Conservation (phyloP, 257 asterid genomes). For the Jasminum sambac region DNA sequence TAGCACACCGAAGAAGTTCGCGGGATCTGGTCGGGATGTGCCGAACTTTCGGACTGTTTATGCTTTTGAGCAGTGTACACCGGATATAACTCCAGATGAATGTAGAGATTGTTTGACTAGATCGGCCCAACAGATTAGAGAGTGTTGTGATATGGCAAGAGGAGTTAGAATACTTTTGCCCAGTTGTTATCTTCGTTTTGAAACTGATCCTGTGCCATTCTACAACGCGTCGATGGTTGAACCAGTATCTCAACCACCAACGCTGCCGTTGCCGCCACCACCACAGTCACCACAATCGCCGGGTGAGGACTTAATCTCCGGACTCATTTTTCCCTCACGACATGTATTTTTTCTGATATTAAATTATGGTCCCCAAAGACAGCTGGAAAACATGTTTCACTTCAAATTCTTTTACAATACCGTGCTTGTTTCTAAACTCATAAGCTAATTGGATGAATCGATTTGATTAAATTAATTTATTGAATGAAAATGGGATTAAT, state of each 20-base stretch:
- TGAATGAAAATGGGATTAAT: not conserved
- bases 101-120: conserved; percentile 24
- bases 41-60: not conserved
- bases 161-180: conserved; percentile 21
- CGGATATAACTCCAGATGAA: conserved; percentile 23
- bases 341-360: no score
- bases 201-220: conserved; percentile 8
- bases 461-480: no score
- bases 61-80: conserved; percentile 32
- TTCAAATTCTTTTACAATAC: no score
- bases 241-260: conserved; percentile 9
- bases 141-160: not conserved
- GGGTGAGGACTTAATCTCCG: no score
- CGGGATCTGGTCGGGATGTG: conserved; percentile 1
- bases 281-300: not conserved
- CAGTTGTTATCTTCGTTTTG: conserved; percentile 27
- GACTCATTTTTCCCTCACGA: no score
- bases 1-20: conserved; percentile 19
- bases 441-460: no score
- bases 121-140: not conserved
- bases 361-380: no score
- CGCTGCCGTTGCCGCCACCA: not conserved
- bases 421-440: no score
- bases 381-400: no score
- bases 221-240: not conserved